Evolutionary conservation across 345 rosid species (phyloP).

Genomic region (Moricandia arvensis): DNA sequence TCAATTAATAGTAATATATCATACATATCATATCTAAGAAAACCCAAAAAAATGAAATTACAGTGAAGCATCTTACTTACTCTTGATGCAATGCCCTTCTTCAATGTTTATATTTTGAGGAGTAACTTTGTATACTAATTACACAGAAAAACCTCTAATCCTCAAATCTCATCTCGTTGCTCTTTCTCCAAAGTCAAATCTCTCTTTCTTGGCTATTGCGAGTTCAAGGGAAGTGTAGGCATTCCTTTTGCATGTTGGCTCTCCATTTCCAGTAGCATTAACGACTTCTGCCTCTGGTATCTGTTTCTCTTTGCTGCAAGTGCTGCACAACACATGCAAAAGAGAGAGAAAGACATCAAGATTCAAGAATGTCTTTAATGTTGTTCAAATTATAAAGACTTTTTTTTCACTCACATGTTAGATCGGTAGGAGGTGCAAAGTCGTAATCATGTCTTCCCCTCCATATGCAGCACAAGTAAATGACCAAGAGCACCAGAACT

Average conservation of each 20-base stretch:
- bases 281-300: constrained; percentile 88
- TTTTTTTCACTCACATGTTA: constrained; percentile 62
- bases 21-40: constrained; percentile 11
- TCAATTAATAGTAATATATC: constrained; percentile 12
- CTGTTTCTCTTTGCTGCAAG: constrained; percentile 87
- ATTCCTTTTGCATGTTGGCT: constrained; percentile 91
- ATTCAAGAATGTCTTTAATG: constrained; percentile 4
- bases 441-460: constrained; percentile 76
- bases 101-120: constrained; percentile 18
- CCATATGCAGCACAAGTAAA: constrained; percentile 62
- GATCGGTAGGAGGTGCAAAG: constrained; percentile 90
- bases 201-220: constrained; percentile 41
- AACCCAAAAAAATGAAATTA: constrained; percentile 5
- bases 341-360: not conserved
- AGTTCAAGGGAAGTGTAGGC: constrained; percentile 68
- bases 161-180: constrained; percentile 18
- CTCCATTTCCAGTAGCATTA: constrained; percentile 94
- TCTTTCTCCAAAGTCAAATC: constrained; percentile 31
- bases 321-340: constrained; percentile 48
- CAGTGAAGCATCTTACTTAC: constrained; percentile 15
- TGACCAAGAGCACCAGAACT: constrained; percentile 42
- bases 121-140: constrained; percentile 39
- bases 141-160: constrained; percentile 31
- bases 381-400: not conserved
- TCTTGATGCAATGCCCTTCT: constrained; percentile 3